Conservation (phyloP, 1,284 basidiomycete species). For the Puccinia horiana region DNA sequence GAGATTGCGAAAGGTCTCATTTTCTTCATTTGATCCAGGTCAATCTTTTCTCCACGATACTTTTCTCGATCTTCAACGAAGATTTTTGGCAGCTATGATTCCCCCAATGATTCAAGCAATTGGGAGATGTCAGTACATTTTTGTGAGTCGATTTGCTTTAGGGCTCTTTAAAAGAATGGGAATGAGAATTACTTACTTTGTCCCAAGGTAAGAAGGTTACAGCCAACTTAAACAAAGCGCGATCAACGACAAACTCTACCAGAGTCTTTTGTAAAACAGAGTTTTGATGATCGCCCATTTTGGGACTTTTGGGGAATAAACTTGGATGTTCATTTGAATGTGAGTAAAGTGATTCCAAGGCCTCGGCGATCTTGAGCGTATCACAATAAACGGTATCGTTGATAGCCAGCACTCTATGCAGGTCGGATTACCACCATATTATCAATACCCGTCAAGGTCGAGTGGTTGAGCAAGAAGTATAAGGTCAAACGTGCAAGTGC, state of each 20-base stretch:
- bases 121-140: not conserved
- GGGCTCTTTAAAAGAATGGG: not conserved
- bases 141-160: not conserved
- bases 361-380: slow-evolving; percentile 47
- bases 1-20: slow-evolving; percentile 21
- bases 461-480: not conserved
- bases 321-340: slow-evolving; percentile 25
- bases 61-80: slow-evolving; percentile 48
- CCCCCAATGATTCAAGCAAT: not conserved
- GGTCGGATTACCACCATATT: not conserved
- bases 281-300: not conserved
- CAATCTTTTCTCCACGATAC: slow-evolving; percentile 29
- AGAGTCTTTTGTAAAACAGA: slow-evolving; percentile 31
- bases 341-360: slow-evolving; percentile 46
- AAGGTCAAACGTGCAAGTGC: not conserved
- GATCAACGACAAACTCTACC: slow-evolving; percentile 46
- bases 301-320: slow-evolving; percentile 29
- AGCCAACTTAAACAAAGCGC: slow-evolving; percentile 38
- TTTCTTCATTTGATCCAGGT: slow-evolving; percentile 25
- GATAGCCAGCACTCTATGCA: slow-evolving; percentile 48
- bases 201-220: slow-evolving; percentile 46
- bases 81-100: slow-evolving; percentile 31
- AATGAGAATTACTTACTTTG: slow-evolving; percentile 20
- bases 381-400: slow-evolving; percentile 49
- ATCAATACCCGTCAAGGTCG: not conserved